phyloP scores from a whole-genome alignment of 768 basidiomycete species.

The Naganishia vaughanmartiniae region DNA sequence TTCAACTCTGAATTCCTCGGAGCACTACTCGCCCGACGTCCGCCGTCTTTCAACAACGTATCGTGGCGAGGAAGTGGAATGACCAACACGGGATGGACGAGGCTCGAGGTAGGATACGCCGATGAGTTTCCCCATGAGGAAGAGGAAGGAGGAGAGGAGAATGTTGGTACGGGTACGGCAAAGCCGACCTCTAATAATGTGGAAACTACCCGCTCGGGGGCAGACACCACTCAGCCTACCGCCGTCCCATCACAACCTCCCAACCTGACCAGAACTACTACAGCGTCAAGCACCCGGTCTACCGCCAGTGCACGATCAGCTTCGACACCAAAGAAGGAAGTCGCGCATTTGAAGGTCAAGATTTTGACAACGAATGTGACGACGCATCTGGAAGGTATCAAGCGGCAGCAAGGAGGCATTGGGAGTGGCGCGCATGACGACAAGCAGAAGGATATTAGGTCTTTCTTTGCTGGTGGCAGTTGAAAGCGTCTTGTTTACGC shows the following conservation, averaged over 20 bases:
- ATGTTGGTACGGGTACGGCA: conserved; percentile 8
- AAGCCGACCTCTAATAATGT: not conserved
- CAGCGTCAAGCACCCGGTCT: conserved; percentile 7
- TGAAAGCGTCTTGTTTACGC: not conserved
- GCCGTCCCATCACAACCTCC: conserved; percentile 18
- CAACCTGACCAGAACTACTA: conserved; percentile 36
- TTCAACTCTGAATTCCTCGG: conserved; percentile 54
- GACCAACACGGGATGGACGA: conserved; percentile 52
- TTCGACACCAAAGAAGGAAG: conserved; percentile 32
- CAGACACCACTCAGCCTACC: conserved; percentile 16
- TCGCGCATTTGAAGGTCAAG: conserved; percentile 36
- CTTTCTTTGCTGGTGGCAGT: conserved; percentile 73
- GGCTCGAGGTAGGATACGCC: conserved; percentile 44
- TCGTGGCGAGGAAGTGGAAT: conserved; percentile 47
- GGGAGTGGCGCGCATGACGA: conserved; percentile 69
- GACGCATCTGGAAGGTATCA: conserved; percentile 52
- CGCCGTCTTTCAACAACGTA: conserved; percentile 34
- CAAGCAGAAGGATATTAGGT: conserved; percentile 70
- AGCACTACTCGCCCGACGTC: conserved; percentile 45
- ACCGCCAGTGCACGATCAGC: conserved; percentile 26
- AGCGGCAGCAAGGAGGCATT: conserved; percentile 73
- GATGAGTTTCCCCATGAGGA: conserved; percentile 30
- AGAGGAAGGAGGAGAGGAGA: not conserved
- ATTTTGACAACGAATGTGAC: conserved; percentile 50
- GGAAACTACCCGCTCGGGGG: conserved; percentile 10